These are phyloP conservation scores for Trametes elegans DNA, from an alignment of 768 basidiomycete species.

Conservation along the genomic window DNA sequence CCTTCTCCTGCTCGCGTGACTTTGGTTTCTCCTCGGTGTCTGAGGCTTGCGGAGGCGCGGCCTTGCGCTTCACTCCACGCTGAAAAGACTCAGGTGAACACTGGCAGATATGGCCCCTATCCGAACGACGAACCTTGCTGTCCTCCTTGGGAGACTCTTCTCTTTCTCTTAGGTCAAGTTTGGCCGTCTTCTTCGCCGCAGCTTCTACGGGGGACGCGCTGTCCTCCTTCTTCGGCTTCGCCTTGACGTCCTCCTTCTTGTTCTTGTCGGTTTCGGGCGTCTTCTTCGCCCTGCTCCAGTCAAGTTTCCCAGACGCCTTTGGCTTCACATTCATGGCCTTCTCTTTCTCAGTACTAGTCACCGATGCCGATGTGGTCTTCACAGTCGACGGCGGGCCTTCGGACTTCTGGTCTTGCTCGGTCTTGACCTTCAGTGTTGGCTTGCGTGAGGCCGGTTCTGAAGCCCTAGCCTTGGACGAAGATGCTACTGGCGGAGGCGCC, in stretches of 20 bases:
- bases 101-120: not conserved
- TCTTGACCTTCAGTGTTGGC: conserved; percentile 13
- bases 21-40: conserved; percentile 22
- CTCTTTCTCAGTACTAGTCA: conserved; percentile 5
- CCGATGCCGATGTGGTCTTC: not conserved
- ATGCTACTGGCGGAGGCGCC: conserved; percentile 9
- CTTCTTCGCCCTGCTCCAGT: conserved; percentile 58
- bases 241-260: conserved; percentile 8
- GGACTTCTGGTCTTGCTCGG: not conserved
- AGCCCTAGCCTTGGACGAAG: conserved; percentile 11
- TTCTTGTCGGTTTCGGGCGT: conserved; percentile 15
- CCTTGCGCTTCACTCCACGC: conserved; percentile 34
- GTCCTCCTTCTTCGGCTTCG: conserved; percentile 20
- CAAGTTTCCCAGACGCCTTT: conserved; percentile 47
- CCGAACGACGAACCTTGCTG: conserved; percentile 12
- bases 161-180: not conserved
- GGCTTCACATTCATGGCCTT: conserved; percentile 30
- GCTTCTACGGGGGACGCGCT: conserved; percentile 5
- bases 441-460: conserved; percentile 11
- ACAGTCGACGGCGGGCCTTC: not conserved
- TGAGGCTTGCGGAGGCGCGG: conserved; percentile 16
- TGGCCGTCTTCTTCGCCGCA: conserved; percentile 17
- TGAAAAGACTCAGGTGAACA: conserved; percentile 6
- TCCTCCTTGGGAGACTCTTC: conserved; percentile 8
- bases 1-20: conserved; percentile 1